Evolutionary conservation across 306 rosid species (phyloP).

Genomic region (Cicer arietinum): DNA sequence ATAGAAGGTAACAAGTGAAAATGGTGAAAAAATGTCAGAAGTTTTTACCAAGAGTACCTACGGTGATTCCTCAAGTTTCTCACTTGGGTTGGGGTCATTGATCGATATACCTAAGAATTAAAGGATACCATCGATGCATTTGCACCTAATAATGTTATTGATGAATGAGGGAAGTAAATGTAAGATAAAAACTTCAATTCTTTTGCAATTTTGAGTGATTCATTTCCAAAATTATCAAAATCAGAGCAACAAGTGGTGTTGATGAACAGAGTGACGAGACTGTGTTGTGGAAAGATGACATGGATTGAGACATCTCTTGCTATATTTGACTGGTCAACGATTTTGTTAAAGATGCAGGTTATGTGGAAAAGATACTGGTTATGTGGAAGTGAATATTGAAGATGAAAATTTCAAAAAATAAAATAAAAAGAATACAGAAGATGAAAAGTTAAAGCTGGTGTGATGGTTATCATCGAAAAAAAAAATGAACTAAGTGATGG

Average conservation of each 20-base stretch:
- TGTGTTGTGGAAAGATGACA: slow-evolving; percentile 26
- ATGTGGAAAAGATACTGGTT: slow-evolving; percentile 47
- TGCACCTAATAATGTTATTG: neutral
- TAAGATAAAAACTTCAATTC: slow-evolving; percentile 24
- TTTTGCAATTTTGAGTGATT: slow-evolving; percentile 40
- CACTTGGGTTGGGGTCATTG: no score
- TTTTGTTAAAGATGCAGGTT: slow-evolving; percentile 22
- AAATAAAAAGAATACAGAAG: no score
- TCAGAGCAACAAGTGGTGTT: slow-evolving; percentile 34
- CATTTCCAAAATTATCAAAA: slow-evolving; percentile 38
- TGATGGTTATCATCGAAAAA: neutral
- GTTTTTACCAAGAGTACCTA: no score
- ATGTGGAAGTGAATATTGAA: slow-evolving; percentile 30
- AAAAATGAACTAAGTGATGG: no score
- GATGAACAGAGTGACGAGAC: slow-evolving; percentile 22
- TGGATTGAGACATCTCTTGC: slow-evolving; percentile 36
- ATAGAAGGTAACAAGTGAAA: no score
- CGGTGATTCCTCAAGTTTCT: no score
- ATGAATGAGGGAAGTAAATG: slow-evolving; percentile 38
- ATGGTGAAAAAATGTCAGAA: no score
- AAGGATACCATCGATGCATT: no score
- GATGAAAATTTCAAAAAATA: no score
- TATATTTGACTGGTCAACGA: neutral
- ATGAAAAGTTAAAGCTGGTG: neutral
- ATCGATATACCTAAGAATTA: no score